These are phyloP conservation scores for Galeopsis tetrahit DNA, from an alignment of 257 asterid genomes.

Conservation along the genomic window DNA sequence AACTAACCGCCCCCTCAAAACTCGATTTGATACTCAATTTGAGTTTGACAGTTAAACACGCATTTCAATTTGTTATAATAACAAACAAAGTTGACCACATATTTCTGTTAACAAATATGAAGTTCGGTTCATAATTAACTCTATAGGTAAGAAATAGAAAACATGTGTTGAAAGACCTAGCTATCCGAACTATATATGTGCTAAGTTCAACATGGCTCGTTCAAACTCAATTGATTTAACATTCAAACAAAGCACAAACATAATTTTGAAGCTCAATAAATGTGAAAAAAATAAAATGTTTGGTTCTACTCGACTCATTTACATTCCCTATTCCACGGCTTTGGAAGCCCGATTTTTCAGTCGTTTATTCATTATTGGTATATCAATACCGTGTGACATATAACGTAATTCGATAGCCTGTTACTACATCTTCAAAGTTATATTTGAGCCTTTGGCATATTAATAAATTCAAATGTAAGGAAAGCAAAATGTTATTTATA, in stretches of 20 bases:
- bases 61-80: background rate
- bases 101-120: background rate
- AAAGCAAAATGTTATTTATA: background rate
- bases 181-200: background rate
- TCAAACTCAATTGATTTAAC: background rate
- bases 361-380: background rate
- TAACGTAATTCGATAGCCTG: background rate
- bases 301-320: background rate
- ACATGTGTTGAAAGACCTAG: background rate
- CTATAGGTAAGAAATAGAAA: background rate
- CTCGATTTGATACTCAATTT: background rate
- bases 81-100: background rate
- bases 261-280: background rate
- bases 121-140: background rate
- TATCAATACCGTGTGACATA: background rate
- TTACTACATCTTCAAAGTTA: slow-evolving; percentile 4
- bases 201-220: background rate
- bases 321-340: background rate
- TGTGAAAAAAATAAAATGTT: background rate
- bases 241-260: background rate
- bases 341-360: background rate
- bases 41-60: background rate
- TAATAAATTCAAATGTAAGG: background rate
- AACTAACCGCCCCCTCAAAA: background rate
- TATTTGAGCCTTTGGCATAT: background rate